Percentiles rank a stretch among this genome's conserved stretches.
These are phyloP conservation scores for Pythium plurisporium DNA, from an alignment of 352 stramenopile genomes.

Conservation along the genomic window DNA sequence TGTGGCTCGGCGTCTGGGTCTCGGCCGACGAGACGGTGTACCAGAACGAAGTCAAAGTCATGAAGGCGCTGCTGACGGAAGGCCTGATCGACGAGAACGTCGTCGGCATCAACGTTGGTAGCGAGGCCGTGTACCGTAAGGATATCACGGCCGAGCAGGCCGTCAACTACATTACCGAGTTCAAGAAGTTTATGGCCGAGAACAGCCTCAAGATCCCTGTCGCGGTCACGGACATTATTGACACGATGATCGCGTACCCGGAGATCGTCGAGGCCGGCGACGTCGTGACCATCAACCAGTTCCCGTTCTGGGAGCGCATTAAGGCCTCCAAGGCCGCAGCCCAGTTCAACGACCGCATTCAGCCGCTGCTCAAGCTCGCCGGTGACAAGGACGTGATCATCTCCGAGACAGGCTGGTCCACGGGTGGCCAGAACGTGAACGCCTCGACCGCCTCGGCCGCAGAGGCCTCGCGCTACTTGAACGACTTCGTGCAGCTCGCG, in stretches of 20 bases:
- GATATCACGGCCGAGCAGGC: slow-evolving; percentile 69
- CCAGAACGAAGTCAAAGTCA: slow-evolving; percentile 54
- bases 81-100: slow-evolving; percentile 73
- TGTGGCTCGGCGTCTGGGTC: slow-evolving; percentile 84
- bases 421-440: slow-evolving; percentile 52
- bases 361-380: slow-evolving; percentile 59
- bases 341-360: slow-evolving; percentile 73
- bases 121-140: slow-evolving; percentile 72
- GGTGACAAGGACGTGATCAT: slow-evolving; percentile 75
- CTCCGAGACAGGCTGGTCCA: slow-evolving; percentile 79
- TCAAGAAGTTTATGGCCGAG: slow-evolving; percentile 62
- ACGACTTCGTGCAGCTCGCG: slow-evolving; percentile 73
- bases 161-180: slow-evolving; percentile 66
- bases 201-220: slow-evolving; percentile 57
- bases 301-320: slow-evolving; percentile 81
- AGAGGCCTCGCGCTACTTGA: slow-evolving; percentile 61
- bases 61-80: slow-evolving; percentile 56
- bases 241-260: slow-evolving; percentile 73
- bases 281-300: slow-evolving; percentile 83
- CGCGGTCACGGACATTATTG: slow-evolving; percentile 79
- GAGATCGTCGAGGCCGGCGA: slow-evolving; percentile 68
- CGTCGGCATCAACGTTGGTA: slow-evolving; percentile 82
- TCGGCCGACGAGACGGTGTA: slow-evolving; percentile 58
- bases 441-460: slow-evolving; percentile 52
- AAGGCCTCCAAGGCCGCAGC: slow-evolving; percentile 44